phyloP scores from a whole-genome alignment of 208 protist genomes.

The Wallacemonas sp. region DNA sequence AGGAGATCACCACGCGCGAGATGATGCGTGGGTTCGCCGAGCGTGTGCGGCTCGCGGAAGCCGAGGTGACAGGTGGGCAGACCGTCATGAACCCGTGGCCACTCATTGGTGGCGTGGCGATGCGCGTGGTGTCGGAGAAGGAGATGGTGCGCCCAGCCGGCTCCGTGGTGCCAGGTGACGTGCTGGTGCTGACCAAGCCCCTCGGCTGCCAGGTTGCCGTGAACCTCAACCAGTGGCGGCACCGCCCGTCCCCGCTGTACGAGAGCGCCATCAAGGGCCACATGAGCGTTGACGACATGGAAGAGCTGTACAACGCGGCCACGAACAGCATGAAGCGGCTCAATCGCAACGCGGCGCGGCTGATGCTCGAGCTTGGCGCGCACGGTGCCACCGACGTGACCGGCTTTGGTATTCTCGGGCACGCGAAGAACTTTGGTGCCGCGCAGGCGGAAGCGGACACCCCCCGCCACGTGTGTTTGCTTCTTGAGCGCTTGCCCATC shows the following conservation, averaged over 20 bases:
- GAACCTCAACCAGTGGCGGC: slow-evolving; percentile 94
- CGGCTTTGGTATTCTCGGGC: slow-evolving; percentile 96
- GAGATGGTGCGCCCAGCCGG: slow-evolving; percentile 90
- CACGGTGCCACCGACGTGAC: slow-evolving; percentile 96
- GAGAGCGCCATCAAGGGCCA: slow-evolving; percentile 55
- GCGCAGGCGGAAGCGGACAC: slow-evolving; percentile 51
- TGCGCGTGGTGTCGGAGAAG: slow-evolving; percentile 64
- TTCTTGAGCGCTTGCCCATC: slow-evolving; percentile 88
- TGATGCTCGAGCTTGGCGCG: slow-evolving; percentile 88
- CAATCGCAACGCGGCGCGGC: slow-evolving; percentile 79
- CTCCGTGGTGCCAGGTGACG: slow-evolving; percentile 73
- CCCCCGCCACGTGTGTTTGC: slow-evolving; percentile 49
- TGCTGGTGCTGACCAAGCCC: slow-evolving; percentile 97
- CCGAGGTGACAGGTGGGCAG: slow-evolving; percentile 93
- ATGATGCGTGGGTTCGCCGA: slow-evolving; percentile 95
- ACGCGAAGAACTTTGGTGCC: slow-evolving; percentile 91
- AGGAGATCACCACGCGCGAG: slow-evolving; percentile 71
- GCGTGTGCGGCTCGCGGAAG: slow-evolving; percentile 66
- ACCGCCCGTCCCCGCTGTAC: slow-evolving; percentile 62
- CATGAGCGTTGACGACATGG: slow-evolving; percentile 66
- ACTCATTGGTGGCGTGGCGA: slow-evolving; percentile 94
- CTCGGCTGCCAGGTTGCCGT: slow-evolving; percentile 93
- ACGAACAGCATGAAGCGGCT: slow-evolving; percentile 88
- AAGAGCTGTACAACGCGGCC: slow-evolving; percentile 72
- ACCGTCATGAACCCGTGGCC: slow-evolving; percentile 96